Evolutionary conservation across 2,329 filamentous ascomycete species (phyloP).

Genomic region (Diaporthe velutina): DNA sequence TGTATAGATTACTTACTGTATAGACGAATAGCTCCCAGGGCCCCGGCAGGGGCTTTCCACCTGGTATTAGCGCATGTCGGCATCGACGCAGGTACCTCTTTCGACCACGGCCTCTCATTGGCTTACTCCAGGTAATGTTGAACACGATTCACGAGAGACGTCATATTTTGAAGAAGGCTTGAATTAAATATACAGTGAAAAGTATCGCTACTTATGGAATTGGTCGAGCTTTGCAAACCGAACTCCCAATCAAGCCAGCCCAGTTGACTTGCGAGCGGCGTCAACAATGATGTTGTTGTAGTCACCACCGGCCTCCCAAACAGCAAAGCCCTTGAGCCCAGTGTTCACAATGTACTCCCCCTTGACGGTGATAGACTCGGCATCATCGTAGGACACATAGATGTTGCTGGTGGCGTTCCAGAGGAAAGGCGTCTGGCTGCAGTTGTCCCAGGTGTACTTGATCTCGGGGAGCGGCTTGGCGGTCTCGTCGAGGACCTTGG

Average conservation of each 20-base stretch:
- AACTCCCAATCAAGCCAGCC: background rate
- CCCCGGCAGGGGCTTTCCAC: too few species aligned
- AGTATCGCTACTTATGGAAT: background rate
- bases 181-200: constrained; percentile 9
- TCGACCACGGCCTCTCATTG: too few species aligned
- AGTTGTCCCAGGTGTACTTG: constrained; percentile 34
- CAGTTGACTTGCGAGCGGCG: constrained; percentile 27
- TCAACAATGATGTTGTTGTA: constrained; percentile 41
- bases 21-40: too few species aligned
- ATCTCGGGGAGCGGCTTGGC: constrained; percentile 37
- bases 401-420: constrained; percentile 34
- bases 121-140: too few species aligned
- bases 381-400: constrained; percentile 41
- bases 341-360: constrained; percentile 36
- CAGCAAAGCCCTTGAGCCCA: constrained; percentile 38
- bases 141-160: too few species aligned
- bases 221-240: fast-evolving
- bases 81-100: too few species aligned
- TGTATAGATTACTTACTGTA: too few species aligned
- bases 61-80: too few species aligned
- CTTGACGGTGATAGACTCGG: constrained; percentile 37
- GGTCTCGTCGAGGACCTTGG: constrained; percentile 36
- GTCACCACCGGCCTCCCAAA: constrained; percentile 41
- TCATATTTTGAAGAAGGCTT: background rate
- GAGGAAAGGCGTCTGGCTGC: constrained; percentile 40